Evolutionary conservation across 1,284 basidiomycete genomes (phyloP), one percentile per base, ranked within the genome.

Genomic region (Pseudozyma flocculosa): DNA sequence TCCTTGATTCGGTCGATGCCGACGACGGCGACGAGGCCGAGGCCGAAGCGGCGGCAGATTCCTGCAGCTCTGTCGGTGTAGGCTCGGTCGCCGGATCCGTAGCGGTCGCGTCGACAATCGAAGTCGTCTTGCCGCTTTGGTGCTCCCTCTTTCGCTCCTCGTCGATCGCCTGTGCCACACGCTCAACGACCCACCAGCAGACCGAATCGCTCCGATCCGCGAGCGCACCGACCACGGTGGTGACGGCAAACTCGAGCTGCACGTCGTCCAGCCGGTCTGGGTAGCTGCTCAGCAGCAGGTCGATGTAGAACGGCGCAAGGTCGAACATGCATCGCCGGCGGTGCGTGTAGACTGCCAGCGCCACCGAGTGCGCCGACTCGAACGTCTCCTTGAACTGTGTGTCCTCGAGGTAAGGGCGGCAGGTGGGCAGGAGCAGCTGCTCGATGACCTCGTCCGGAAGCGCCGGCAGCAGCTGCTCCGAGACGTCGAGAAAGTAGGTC

Each of bases 321-420:
- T 63, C 64, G 23, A 55, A 43, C 18, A 64, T 66, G 43, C 61
- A 59, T 2, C 54, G 40, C 40, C 73, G 72, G n/a, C 59, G 40
- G 19, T 43, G 45, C 13, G 57, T 43, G 44, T 66, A 76, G 7
- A 77, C 43, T 3, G 72, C 67, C 11, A 77, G 59, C 9, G 76
- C 55, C 4, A 75, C 69, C 34, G 75, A 68, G 38, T 77, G 75
- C 9, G 75, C 70, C 13, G 74, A 75, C 48, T 77, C 75, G 34
- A 77, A 77, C 3, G 75, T 55, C 23, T 73, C 70, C 45, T 61
- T 65, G 61, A 60, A 68, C 5, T 45, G 41, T 21, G 68, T 61
- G 46, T 72, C 57, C 30, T 67, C 61, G 23, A 75, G 45, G 22
- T 73, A 75, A 10, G 70, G 70, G 3, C 61, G 57, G 34, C 70